phyloP scores from a whole-genome alignment of 1,284 basidiomycete genomes.

The Pholiota adiposa region DNA sequence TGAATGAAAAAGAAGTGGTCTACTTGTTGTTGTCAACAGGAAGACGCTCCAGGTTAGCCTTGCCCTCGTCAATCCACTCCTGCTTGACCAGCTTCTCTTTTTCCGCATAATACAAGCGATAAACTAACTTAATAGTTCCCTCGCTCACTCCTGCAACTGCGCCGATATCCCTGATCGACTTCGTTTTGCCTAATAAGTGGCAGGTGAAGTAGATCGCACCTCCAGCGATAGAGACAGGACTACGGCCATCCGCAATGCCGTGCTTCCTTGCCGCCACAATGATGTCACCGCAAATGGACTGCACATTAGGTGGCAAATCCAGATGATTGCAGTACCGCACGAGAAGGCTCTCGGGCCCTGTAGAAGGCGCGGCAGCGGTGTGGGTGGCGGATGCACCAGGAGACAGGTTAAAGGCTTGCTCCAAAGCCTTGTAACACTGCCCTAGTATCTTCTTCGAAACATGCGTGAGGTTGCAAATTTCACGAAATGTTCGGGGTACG shows the following conservation, averaged over 20 bases:
- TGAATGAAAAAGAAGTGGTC: conserved; percentile 20
- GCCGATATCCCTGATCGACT: conserved; percentile 86
- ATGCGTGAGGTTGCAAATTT: conserved; percentile 92
- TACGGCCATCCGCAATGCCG: conserved; percentile 90
- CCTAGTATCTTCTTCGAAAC: conserved; percentile 96
- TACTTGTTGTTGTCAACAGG: conserved; percentile 43
- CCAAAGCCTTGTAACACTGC: conserved; percentile 92
- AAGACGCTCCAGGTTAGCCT: conserved; percentile 59
- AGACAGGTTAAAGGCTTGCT: conserved; percentile 88
- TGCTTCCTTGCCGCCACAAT: conserved; percentile 82
- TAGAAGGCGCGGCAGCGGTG: conserved; percentile 47
- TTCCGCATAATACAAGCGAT: conserved; percentile 70
- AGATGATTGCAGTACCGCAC: conserved; percentile 96
- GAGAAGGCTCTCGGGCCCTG: conserved; percentile 84
- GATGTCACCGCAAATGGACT: conserved; percentile 86
- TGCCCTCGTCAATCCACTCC: conserved; percentile 81
- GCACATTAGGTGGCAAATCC: conserved; percentile 83
- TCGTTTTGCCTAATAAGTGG: conserved; percentile 75
- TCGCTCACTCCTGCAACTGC: conserved; percentile 98
- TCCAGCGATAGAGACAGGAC: conserved; percentile 95
- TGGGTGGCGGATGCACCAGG: conserved; percentile 60
- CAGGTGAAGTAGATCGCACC: conserved; percentile 96
- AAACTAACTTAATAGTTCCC: conserved; percentile 92
- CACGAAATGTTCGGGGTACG: conserved; percentile 93
- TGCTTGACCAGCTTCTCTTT: conserved; percentile 79